Evolutionary conservation across 1,284 basidiomycete genomes (phyloP).

Genomic region (Coniferiporia weirii): DNA sequence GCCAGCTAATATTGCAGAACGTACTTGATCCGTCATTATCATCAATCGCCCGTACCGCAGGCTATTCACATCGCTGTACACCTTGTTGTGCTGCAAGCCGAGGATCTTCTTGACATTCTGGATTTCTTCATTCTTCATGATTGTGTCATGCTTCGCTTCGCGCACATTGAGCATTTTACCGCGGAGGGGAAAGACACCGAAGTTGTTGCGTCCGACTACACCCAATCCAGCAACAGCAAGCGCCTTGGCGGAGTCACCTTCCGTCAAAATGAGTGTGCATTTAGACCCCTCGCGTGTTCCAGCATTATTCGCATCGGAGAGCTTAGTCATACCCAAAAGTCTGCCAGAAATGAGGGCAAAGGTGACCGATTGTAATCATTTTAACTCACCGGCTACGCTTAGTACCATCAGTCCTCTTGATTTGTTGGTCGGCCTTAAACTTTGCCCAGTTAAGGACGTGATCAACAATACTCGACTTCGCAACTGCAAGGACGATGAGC

Average conservation of each 20-base stretch:
- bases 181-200: slow-evolving; percentile 95
- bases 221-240: slow-evolving; percentile 92
- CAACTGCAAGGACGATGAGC: slow-evolving; percentile 45
- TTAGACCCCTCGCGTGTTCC: slow-evolving; percentile 77
- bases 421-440: slow-evolving; percentile 93
- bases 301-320: slow-evolving; percentile 97
- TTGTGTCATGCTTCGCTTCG: slow-evolving; percentile 92
- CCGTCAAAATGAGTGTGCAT: slow-evolving; percentile 96
- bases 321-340: slow-evolving; percentile 87
- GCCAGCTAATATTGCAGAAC: slow-evolving; percentile 11
- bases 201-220: slow-evolving; percentile 95
- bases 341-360: slow-evolving; percentile 32
- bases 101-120: slow-evolving; percentile 98
- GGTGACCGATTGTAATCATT: background rate
- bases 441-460: slow-evolving; percentile 94
- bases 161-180: slow-evolving; percentile 98
- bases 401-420: slow-evolving; percentile 95
- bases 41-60: slow-evolving; percentile 94
- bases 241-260: slow-evolving; percentile 99
- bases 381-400: slow-evolving; percentile 75
- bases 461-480: slow-evolving; percentile 89
- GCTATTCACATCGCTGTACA: slow-evolving; percentile 68
- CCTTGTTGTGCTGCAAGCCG: slow-evolving; percentile 92
- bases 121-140: slow-evolving; percentile 98
- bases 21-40: slow-evolving; percentile 99